Conservation (phyloP, 768 basidiomycete genomes). For the Daedalea quercina region DNA sequence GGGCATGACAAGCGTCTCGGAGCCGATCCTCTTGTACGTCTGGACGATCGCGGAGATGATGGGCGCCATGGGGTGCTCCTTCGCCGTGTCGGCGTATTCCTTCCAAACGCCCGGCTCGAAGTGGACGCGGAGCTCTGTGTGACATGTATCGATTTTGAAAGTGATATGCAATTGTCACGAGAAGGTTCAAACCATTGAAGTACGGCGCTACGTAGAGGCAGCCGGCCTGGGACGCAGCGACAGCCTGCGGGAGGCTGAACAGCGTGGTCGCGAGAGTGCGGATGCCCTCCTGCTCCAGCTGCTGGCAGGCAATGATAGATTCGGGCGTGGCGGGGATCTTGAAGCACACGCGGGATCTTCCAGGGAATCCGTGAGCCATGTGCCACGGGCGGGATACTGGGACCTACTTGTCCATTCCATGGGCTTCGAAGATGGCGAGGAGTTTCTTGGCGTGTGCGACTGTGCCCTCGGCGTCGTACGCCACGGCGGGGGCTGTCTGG, state of each 20-base stretch:
- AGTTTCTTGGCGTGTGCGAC: slow-evolving; percentile 36
- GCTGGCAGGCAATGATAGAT: slow-evolving; percentile 41
- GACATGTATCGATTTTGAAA: background rate
- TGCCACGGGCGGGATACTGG: background rate
- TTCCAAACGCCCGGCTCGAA: slow-evolving; percentile 34
- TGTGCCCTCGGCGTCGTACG: slow-evolving; percentile 35
- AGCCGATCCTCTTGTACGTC: slow-evolving; percentile 27
- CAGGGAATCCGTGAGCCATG: background rate
- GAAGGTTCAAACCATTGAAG: slow-evolving; percentile 37
- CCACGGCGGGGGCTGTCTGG: slow-evolving; percentile 36
- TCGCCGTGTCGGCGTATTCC: slow-evolving; percentile 30
- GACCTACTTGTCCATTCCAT: slow-evolving; percentile 35
- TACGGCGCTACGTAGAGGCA: slow-evolving; percentile 51
- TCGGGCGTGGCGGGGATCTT: slow-evolving; percentile 54
- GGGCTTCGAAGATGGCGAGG: slow-evolving; percentile 32
- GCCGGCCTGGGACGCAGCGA: slow-evolving; percentile 46
- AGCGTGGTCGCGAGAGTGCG: slow-evolving; percentile 48
- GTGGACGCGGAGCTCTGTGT: slow-evolving; percentile 39
- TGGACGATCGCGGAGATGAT: slow-evolving; percentile 34
- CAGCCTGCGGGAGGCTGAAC: slow-evolving; percentile 48
- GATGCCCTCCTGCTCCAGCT: slow-evolving; percentile 39
- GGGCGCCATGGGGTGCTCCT: slow-evolving; percentile 35
- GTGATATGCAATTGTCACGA: background rate
- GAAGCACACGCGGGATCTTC: slow-evolving; percentile 43
- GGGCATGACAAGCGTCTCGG: slow-evolving; percentile 42